phyloP scores from a whole-genome alignment of 768 basidiomycete genomes.

The Lenzites betulinus region DNA sequence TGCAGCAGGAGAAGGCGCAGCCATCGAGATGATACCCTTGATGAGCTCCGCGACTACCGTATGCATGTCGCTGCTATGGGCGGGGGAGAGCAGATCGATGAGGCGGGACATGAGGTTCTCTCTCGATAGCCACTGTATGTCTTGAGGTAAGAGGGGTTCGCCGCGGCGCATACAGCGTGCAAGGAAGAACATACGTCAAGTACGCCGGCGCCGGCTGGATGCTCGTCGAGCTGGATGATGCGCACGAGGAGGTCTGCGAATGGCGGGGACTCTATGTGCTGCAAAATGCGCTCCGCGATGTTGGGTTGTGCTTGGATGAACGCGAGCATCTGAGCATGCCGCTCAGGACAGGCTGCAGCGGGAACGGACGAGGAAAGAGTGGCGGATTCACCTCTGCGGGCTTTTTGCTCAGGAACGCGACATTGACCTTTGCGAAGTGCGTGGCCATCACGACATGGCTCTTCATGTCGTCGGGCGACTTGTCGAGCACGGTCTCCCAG shows the following conservation, averaged over 20 bases:
- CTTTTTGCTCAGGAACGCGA: conserved; percentile 84
- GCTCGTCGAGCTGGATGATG: conserved; percentile 87
- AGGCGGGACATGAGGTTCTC: conserved; percentile 82
- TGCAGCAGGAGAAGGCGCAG: conserved; percentile 81
- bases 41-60: conserved; percentile 87
- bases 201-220: conserved; percentile 77
- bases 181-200: conserved; percentile 70
- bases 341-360: conserved; percentile 31
- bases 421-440: conserved; percentile 94
- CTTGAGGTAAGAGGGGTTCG: conserved; percentile 36
- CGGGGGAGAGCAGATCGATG: conserved; percentile 80
- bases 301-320: conserved; percentile 86
- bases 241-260: conserved; percentile 91
- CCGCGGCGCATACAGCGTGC: conserved; percentile 33
- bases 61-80: conserved; percentile 74
- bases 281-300: conserved; percentile 79
- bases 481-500: conserved; percentile 88
- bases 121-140: conserved; percentile 79
- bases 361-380: conserved; percentile 30
- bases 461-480: conserved; percentile 83
- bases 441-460: conserved; percentile 85
- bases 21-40: conserved; percentile 93
- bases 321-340: conserved; percentile 72
- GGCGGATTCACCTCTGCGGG: conserved; percentile 73
- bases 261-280: conserved; percentile 86